Evolutionary conservation across 176 grass and related monocot genomes (phyloP).

Genomic region (Carex littledalei): DNA sequence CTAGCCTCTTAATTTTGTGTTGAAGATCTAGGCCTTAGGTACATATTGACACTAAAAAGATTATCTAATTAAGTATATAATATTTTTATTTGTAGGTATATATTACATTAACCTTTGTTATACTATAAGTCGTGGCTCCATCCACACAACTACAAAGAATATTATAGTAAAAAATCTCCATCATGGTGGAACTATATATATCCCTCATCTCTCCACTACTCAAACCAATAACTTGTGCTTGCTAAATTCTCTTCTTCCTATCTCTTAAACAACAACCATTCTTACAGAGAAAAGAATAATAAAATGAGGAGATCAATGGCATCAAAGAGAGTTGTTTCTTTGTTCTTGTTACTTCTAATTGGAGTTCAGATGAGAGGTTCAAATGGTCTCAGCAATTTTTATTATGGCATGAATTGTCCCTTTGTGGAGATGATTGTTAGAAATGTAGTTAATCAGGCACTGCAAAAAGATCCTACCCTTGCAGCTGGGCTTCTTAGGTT

Average conservation of each 20-base stretch:
- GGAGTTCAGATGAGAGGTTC: constrained; percentile 20
- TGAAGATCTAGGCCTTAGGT: no score
- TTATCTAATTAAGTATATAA: background rate
- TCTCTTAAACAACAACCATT: background rate
- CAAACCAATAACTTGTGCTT: constrained; percentile 15
- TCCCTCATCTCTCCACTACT: background rate
- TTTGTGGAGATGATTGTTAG: constrained; percentile 53
- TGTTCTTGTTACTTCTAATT: constrained; percentile 31
- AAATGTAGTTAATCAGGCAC: constrained; percentile 38
- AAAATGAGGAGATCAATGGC: background rate
- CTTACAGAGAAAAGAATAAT: background rate
- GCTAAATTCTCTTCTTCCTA: background rate
- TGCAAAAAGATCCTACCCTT: constrained; percentile 46
- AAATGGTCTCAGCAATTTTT: constrained; percentile 50
- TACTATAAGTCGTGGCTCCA: constrained; percentile 34
- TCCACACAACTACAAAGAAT: constrained; percentile 26
- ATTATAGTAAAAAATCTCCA: background rate
- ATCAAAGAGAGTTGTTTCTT: constrained; percentile 33
- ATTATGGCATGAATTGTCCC: constrained; percentile 83
- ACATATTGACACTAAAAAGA: background rate
- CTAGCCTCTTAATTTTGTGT: background rate
- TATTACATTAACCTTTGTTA: constrained; percentile 2
- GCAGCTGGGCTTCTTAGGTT: constrained; percentile 69
- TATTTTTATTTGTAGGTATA: background rate
- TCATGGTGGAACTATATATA: constrained; percentile 51